Conservation (phyloP, 1,284 basidiomycete genomes). For the Cryptococcus jaspeensis region DNA sequence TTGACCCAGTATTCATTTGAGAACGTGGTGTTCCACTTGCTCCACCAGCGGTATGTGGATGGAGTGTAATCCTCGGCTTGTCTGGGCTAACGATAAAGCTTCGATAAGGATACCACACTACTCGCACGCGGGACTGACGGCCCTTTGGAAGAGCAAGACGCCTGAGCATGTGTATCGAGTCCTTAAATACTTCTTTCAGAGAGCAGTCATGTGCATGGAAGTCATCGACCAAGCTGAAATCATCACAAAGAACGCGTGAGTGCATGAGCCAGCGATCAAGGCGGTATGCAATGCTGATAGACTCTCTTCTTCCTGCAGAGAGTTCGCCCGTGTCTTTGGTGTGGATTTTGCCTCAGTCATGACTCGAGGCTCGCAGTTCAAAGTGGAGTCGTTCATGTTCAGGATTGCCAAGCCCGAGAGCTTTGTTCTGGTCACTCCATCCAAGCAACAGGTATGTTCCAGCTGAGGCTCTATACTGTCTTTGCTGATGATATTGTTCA, state of each 20-base stretch:
- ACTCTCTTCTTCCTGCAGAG: constrained; percentile 57
- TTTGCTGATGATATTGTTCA: constrained; percentile 39
- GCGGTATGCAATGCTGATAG: background rate
- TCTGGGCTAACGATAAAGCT: background rate
- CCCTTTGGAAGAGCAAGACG: constrained; percentile 66
- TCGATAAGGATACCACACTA: constrained; percentile 71
- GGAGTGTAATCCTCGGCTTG: background rate
- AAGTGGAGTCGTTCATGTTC: constrained; percentile 98
- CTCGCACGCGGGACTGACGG: constrained; percentile 63
- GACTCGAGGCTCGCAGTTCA: constrained; percentile 93
- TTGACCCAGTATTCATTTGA: constrained; percentile 85
- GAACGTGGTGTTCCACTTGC: constrained; percentile 77
- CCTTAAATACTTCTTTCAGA: constrained; percentile 64
- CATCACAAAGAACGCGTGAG: constrained; percentile 83
- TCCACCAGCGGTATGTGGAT: constrained; percentile 64
- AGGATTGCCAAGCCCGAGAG: constrained; percentile 96
- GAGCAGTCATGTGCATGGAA: constrained; percentile 67
- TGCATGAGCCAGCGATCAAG: constrained; percentile 6
- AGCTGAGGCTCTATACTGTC: too few relatives aligned
- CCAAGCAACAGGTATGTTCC: constrained; percentile 69
- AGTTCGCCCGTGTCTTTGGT: constrained; percentile 94
- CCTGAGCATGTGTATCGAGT: constrained; percentile 61
- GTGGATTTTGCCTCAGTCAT: constrained; percentile 96
- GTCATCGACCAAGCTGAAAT: constrained; percentile 76
- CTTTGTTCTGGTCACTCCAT: constrained; percentile 83